Evolutionary conservation across 106 monocot genomes (phyloP).

Genomic region (Hemerocallis citrina): DNA sequence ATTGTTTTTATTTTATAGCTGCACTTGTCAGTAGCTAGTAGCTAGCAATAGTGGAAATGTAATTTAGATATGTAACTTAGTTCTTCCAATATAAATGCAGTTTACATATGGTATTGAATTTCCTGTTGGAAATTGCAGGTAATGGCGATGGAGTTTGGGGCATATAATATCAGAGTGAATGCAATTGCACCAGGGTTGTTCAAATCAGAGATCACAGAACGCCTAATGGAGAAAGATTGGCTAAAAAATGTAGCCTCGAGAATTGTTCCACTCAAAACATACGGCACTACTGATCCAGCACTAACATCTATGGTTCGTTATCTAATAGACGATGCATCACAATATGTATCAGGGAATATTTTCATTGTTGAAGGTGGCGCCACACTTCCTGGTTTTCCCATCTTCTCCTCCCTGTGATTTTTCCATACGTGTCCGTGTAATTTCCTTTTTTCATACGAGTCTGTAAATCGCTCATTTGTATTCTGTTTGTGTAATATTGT

Average conservation of each 20-base stretch:
- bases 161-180: slow-evolving; percentile 19
- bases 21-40: too few species aligned
- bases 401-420: slow-evolving; percentile 26
- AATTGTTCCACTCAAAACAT: slow-evolving; percentile 14
- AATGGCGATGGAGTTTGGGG: slow-evolving; percentile 21
- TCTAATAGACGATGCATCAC: slow-evolving; percentile 23
- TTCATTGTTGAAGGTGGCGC: slow-evolving; percentile 25
- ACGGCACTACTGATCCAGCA: slow-evolving; percentile 14
- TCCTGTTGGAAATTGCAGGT: too few species aligned
- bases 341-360: slow-evolving; percentile 17
- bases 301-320: slow-evolving; percentile 18
- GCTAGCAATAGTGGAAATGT: too few species aligned
- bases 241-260: slow-evolving; percentile 8
- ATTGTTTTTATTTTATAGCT: too few species aligned
- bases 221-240: slow-evolving; percentile 33
- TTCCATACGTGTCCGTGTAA: too few species aligned
- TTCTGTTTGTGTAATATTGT: too few species aligned
- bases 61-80: too few species aligned
- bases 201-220: slow-evolving; percentile 24
- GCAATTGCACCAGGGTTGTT: slow-evolving; percentile 21
- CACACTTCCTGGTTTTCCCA: slow-evolving; percentile 21
- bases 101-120: too few species aligned
- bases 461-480: too few species aligned
- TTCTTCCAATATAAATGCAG: too few species aligned
- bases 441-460: too few species aligned